phyloP scores from a whole-genome alignment of 169 alveolate species.

The Plasmodium coatneyi region DNA sequence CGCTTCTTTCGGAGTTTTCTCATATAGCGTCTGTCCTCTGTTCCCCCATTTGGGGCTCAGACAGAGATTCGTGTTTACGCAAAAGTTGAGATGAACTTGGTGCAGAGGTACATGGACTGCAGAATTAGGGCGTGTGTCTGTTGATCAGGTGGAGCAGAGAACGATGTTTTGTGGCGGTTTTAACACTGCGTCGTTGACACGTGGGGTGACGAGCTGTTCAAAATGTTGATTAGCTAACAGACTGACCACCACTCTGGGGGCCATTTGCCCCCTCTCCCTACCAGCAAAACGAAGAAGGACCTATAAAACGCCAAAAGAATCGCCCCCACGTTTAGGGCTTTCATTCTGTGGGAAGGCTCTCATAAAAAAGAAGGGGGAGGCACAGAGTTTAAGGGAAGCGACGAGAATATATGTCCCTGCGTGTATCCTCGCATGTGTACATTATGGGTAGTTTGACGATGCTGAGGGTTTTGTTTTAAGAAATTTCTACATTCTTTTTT shows the following conservation, averaged over 20 bases:
- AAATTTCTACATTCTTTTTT: background rate
- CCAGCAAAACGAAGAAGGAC: constrained; percentile 20
- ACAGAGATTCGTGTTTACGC: constrained; percentile 20
- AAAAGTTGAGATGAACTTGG: constrained; percentile 43
- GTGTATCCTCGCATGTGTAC: background rate
- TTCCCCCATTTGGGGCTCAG: background rate
- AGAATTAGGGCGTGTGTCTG: constrained; percentile 39
- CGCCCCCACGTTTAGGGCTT: background rate
- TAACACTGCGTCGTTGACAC: background rate
- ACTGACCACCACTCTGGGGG: background rate
- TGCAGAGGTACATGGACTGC: constrained; percentile 37
- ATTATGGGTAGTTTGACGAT: background rate
- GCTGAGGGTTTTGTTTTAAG: background rate
- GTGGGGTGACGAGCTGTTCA: background rate
- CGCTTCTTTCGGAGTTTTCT: background rate
- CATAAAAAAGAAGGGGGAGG: background rate
- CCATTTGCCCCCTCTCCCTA: background rate
- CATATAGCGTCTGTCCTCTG: background rate
- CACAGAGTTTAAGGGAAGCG: background rate
- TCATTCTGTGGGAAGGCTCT: background rate
- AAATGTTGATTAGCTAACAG: background rate
- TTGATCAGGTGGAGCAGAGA: background rate
- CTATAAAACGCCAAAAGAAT: constrained; percentile 9
- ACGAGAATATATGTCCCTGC: background rate
- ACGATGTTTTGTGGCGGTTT: background rate